Evolutionary conservation across 345 rosid genomes (phyloP), one percentile per base, ranked within the genome.

Genomic region (Eutrema yunnanense): DNA sequence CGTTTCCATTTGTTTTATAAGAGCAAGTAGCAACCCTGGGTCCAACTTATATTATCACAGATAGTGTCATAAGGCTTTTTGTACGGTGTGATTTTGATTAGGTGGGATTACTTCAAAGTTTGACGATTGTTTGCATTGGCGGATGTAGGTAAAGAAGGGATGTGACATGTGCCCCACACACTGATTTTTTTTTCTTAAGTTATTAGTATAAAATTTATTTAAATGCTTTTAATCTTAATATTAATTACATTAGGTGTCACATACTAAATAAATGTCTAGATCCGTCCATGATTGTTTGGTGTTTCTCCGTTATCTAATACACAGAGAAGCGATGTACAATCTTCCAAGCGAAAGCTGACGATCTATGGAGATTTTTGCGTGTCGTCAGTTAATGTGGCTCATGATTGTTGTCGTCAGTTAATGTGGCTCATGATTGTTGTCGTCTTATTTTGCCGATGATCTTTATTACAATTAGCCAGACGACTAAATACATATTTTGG

Each of bases 361-460:
- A 68, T 33, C 13, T 32, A 19, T 19, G 9, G 6, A 46, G 46
- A 56, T 69, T 32, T 34, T 43, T 47, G 16, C 46, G 48, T 69
- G 13, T 16, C 60, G 46, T 69, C 43, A 46, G 37, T 46, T 69
- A 26, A 46, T 47, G 73, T 58, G 56, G 47, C 16, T 69, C 62
- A 57, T 58, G 62, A 58, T 58, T 37, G 62, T 37, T 58, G n/a
- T 58, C 46, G 40, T 58, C 49, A 46, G 37, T 46, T 69, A 26
- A 46, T 47, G 73, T 58, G 56, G 47, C 16, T 69, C 62, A 57
- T 58, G 62, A 58, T 58, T 37, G 62, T 37, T 58, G n/a, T 58
- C 46, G 40, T 58, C 49, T 36, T 32, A 54, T 67, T 68, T 43
- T 32, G 62, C 62, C 41, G 43, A 60, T 59, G 26, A 49, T 37